Evolutionary conservation across 2,329 filamentous ascomycete genomes (phyloP).

Genomic region (Cordyceps cateniannulata): DNA sequence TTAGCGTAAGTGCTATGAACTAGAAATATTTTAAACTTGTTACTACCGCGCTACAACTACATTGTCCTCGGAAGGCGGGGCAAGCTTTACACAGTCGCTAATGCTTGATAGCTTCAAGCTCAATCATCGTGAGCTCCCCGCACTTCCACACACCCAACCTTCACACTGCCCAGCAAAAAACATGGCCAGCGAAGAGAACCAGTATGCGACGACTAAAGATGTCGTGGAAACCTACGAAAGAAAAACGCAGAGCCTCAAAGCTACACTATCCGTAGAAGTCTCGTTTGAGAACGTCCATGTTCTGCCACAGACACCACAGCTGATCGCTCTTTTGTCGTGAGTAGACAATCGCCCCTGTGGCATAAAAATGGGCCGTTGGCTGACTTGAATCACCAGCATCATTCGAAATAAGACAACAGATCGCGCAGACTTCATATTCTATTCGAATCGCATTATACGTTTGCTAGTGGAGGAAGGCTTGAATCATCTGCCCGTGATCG

Average conservation of each 20-base stretch:
- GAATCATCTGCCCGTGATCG: constrained; percentile 89
- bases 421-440: constrained; percentile 97
- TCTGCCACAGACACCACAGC: constrained; percentile 86
- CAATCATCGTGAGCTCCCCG: too few species aligned
- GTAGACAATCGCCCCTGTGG: constrained; percentile 31
- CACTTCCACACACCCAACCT: too few species aligned
- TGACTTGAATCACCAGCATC: constrained; percentile 57
- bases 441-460: constrained; percentile 96
- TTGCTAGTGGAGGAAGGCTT: constrained; percentile 94
- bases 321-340: constrained; percentile 96
- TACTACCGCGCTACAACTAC: too few species aligned
- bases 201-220: constrained; percentile 2
- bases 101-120: too few species aligned
- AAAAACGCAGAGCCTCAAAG: constrained; percentile 69
- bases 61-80: too few species aligned
- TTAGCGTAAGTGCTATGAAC: too few species aligned
- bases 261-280: constrained; percentile 81
- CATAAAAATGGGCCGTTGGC: background rate
- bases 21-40: too few species aligned
- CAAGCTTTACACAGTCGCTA: too few species aligned
- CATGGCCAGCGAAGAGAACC: background rate
- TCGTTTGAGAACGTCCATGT: constrained; percentile 83
- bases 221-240: constrained; percentile 7
- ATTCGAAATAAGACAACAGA: constrained; percentile 87
- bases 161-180: background rate